Evolutionary conservation across 345 rosid genomes (phyloP), one percentile per base, ranked within the genome.

Genomic region (Aquilaria yunnanensis): DNA sequence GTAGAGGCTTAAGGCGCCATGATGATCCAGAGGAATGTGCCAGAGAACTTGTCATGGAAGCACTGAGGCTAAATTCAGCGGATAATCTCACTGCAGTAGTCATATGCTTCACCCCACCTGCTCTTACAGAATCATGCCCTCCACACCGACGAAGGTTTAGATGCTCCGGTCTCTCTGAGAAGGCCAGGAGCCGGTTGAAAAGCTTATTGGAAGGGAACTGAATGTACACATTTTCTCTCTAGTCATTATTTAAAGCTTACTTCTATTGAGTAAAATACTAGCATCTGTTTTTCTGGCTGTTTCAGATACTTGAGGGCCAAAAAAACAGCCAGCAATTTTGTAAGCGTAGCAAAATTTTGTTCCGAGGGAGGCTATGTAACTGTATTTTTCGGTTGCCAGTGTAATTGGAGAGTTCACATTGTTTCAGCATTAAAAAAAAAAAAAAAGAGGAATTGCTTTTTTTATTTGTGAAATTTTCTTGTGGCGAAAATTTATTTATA

Each of bases 201-300:
- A 79, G 75, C 78, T 68, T 72, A 60, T 37, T 87, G 12, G 88
- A 70, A 77, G 85, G 86, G 77, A 82, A 84, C 70, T 87, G 88
- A 87, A 56, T 77, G 72, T 72, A 45, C 57, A 70, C 47, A 33
- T 29, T 47, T 31, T 49, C 62, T 52, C 14, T 66, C 71, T 62
- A 12, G 43, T 29, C 54, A 12, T 50, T 62, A 41, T 63, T 66
- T 71, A 37, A 48, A 63, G 14, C 61, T 57, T 53, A 59, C 10
- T 68, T 43, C 46, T 51, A 32, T 33, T 50, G 46, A 47, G 53
- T 32, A 56, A 51, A 63, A 30, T 59, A 46, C 59, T 64, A 55
- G 51, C 12, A n/a, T 68, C 80, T 77, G 72, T 65, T 67, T 70
- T 70, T 54, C 34, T 62, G 77, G 85, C 84, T 68, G 81, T 63